phyloP scores from a whole-genome alignment of 106 monocot species.

The Triglochin maritima region DNA sequence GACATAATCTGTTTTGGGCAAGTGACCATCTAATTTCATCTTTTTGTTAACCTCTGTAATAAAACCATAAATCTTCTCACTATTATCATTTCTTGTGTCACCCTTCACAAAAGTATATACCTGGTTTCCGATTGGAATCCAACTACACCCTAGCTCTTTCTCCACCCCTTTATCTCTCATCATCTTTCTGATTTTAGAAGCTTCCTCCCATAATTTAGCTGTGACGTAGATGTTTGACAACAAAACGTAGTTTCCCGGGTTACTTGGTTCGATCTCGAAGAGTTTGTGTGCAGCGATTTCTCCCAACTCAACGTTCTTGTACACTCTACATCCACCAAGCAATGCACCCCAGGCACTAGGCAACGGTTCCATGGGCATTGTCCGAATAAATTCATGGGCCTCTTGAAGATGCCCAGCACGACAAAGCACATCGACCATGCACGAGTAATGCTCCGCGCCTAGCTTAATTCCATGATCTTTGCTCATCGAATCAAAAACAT shows the following conservation, averaged over 20 bases:
- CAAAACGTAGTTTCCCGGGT: conserved; percentile 48
- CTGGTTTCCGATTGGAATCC: conserved; percentile 46
- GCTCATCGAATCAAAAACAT: conserved; percentile 41
- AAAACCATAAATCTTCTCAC: conserved; percentile 33
- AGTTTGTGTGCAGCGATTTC: conserved; percentile 33
- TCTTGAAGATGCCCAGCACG: conserved; percentile 40
- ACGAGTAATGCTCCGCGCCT: conserved; percentile 56
- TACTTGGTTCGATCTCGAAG: conserved; percentile 53
- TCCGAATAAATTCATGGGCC: conserved; percentile 45
- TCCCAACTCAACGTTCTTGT: conserved; percentile 47
- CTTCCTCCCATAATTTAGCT: conserved; percentile 40
- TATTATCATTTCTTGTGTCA: conserved; percentile 20
- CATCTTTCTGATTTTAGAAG: conserved; percentile 34
- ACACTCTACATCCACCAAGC: conserved; percentile 40
- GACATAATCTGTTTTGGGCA: conserved; percentile 31
- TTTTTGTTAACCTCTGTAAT: conserved; percentile 26
- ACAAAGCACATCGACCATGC: conserved; percentile 54
- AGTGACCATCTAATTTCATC: conserved; percentile 42
- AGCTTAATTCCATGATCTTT: conserved; percentile 29
- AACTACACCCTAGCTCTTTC: conserved; percentile 58
- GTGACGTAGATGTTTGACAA: conserved; percentile 38
- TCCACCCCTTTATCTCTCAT: conserved; percentile 49
- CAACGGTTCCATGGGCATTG: conserved; percentile 48
- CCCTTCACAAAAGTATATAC: conserved; percentile 54
- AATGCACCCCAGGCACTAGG: conserved; percentile 54